These are phyloP conservation scores for Flaveria brownii DNA, from an alignment of 129 eudicot genomes.

Conservation along the genomic window DNA sequence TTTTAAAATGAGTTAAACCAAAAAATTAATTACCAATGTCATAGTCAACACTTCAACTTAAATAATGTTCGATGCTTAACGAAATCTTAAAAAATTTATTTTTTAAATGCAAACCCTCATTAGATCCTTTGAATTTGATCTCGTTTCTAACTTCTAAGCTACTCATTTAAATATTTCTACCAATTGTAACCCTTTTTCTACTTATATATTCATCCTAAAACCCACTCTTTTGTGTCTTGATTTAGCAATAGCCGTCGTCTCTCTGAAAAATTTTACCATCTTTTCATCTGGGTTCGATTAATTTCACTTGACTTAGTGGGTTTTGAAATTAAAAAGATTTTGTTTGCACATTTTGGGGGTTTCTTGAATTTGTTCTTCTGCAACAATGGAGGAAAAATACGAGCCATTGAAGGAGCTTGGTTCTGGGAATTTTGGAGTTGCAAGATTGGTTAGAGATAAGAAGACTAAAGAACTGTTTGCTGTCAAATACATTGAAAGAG, in stretches of 20 bases:
- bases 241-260: constrained; percentile 8
- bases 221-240: constrained; percentile 30
- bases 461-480: constrained; percentile 52
- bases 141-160: constrained; percentile 42
- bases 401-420: constrained; percentile 67
- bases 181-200: constrained; percentile 30
- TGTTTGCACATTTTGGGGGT: constrained; percentile 25
- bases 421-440: constrained; percentile 66
- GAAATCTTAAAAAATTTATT: constrained; percentile 25
- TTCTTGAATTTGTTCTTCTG: constrained; percentile 21
- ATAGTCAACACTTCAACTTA: constrained; percentile 36
- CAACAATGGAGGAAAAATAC: constrained; percentile 55
- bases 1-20: neutral
- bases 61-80: constrained; percentile 34
- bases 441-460: constrained; percentile 57
- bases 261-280: neutral
- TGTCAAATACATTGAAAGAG: constrained; percentile 68
- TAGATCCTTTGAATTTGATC: constrained; percentile 40
- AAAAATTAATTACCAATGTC: constrained; percentile 8
- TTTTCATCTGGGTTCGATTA: constrained; percentile 26
- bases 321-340: constrained; percentile 20
- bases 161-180: constrained; percentile 24
- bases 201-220: constrained; percentile 22
- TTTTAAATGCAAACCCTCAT: constrained; percentile 15
- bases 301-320: constrained; percentile 16